Evolutionary conservation across 108 stramenopile species (phyloP), one percentile per base, ranked within the genome.

Genomic region (Nitzschia sp.): DNA sequence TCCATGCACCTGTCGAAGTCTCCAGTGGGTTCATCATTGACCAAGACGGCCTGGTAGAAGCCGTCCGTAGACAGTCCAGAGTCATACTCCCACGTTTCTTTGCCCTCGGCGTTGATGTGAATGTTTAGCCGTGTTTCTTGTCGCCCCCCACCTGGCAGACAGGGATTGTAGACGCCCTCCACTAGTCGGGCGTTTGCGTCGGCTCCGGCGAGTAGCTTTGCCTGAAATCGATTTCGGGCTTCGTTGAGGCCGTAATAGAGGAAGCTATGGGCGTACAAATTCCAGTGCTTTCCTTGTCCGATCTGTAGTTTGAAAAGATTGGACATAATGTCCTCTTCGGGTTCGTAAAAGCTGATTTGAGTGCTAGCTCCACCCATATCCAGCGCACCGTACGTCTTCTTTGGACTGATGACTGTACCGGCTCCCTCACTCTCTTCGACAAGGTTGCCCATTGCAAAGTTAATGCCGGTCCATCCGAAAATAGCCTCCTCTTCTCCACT

Each of bases 401-500:
- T 66, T 34, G 88, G 82, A 60, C 76, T 49, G n/a, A 58, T 17
- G 28, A 80, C 74, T 1, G 85, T 74, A 38, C 91, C 88, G 66
- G 66, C 56, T 9, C 89, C 83, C 51, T 81, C 54, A 45, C 84
- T 85, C 48, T 83, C 84, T 55, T 78, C 47, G 29, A 87, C 46
- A 35, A 94, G 77, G 59, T 64, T 77, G n/a, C 87, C 93, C 71
- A 82, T 69, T 17, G 91, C 42, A 72, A 86, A 97, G 70, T 97
- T 95, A 2, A 87, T 75, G 19, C 85, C 91, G 1, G 90, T 55
- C 93, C 94, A 97, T 1, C 87, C 94, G 76, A 85, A 97, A 19
- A 91, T 82, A 2, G 86, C 94, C 64, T 97, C 97, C 73, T 98
- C 97, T 79, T 98, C 97, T 19, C 97, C 97, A 9, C 81, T 79